Conservation (phyloP, 768 basidiomycete genomes). For the Leccinum arenicola region DNA sequence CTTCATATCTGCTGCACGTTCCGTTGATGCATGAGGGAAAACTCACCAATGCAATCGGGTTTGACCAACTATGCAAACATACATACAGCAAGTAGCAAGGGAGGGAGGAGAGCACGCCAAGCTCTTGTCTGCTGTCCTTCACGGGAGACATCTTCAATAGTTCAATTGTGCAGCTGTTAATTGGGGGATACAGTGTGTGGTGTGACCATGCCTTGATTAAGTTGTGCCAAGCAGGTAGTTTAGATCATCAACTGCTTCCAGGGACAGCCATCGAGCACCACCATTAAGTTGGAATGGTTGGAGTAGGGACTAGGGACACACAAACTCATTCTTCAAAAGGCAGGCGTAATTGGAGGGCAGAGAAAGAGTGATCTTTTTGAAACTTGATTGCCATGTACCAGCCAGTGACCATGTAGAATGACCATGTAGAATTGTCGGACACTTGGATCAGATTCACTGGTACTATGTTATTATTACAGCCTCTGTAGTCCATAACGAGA, state of each 20-base stretch:
- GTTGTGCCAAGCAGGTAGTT: no score
- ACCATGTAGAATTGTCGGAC: neutral
- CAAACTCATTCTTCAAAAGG: no score
- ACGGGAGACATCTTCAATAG: no score
- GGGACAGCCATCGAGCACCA: no score
- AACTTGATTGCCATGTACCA: neutral
- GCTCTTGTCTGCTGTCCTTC: neutral
- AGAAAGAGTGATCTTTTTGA: neutral
- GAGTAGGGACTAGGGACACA: no score
- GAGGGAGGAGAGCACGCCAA: neutral
- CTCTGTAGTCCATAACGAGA: neutral
- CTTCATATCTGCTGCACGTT: neutral
- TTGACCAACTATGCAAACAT: neutral
- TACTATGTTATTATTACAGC: neutral
- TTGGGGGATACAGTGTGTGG: no score
- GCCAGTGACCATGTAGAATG: no score
- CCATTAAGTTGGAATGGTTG: no score
- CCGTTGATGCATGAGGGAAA: neutral
- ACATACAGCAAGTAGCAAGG: conserved; percentile 4
- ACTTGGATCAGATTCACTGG: neutral
- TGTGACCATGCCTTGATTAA: no score
- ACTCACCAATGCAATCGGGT: neutral
- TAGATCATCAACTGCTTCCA: no score
- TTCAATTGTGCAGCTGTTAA: no score
- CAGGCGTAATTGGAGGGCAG: no score